Evolutionary conservation across 441 rosid species (phyloP).

Genomic region (Biscutella auriculata): DNA sequence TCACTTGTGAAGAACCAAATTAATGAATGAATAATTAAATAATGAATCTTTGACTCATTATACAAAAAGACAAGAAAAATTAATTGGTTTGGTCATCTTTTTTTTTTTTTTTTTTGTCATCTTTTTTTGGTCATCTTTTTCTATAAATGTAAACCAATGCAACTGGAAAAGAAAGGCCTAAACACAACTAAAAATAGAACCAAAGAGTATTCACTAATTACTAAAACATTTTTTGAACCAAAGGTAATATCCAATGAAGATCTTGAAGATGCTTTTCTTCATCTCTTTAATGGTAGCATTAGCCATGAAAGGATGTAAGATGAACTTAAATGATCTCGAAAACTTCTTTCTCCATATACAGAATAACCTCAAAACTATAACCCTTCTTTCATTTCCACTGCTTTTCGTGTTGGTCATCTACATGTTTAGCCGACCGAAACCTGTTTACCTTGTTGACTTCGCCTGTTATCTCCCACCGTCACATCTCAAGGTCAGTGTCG

Average conservation of each 20-base stretch:
- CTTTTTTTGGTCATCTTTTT: too few species aligned
- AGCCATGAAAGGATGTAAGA: conserved; percentile 36
- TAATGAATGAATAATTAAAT: too few species aligned
- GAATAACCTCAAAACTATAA: conserved; percentile 54
- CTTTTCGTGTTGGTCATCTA: conserved; percentile 48
- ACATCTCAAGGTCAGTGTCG: conserved; percentile 36
- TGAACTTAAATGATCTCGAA: conserved; percentile 48
- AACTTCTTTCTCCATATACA: conserved; percentile 53
- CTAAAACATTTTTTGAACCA: too few species aligned
- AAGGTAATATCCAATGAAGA: conserved; percentile 13
- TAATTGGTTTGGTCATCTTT: too few species aligned
- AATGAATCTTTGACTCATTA: too few species aligned
- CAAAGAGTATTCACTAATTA: too few species aligned
- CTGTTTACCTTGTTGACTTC: conserved; percentile 66
- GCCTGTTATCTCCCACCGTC: conserved; percentile 68
- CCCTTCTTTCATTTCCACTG: conserved; percentile 39
- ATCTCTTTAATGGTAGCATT: conserved; percentile 47
- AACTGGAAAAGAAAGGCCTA: too few species aligned
- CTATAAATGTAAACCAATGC: too few species aligned
- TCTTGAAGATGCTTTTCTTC: conserved; percentile 28
- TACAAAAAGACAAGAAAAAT: too few species aligned
- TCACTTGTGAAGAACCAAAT: too few species aligned
- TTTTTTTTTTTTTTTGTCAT: too few species aligned
- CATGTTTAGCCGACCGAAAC: conserved; percentile 58
- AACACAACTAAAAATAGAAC: too few species aligned